Percentiles rank a stretch among this genome's conserved stretches.
These are phyloP conservation scores for Saccharomyces hybrid DNA, from an alignment of 1,139 yeast genomes.

Conservation along the genomic window DNA sequence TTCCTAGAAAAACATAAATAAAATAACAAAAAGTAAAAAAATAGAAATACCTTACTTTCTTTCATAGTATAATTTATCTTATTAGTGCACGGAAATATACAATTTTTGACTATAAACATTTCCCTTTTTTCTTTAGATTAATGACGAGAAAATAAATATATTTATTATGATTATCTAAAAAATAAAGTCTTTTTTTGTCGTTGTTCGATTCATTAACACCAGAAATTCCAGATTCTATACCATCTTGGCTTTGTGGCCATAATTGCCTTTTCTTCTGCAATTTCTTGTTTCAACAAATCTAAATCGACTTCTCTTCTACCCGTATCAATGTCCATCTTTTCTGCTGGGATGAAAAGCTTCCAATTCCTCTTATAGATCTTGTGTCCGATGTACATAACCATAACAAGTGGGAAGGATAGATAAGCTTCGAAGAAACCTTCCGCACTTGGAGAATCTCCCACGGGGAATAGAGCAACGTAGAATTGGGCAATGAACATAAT, in stretches of 20 bases:
- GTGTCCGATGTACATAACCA: conserved; percentile 50
- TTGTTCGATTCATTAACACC: conserved; percentile 38
- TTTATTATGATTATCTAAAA: not conserved
- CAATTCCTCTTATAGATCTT: conserved; percentile 52
- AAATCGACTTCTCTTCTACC: conserved; percentile 69
- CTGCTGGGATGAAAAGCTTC: conserved; percentile 42
- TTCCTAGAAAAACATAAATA: too few relatives aligned
- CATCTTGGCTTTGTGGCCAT: conserved; percentile 48
- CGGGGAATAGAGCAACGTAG: conserved; percentile 53
- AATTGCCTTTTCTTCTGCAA: conserved; percentile 55
- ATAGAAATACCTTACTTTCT: too few relatives aligned
- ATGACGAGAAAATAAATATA: not conserved
- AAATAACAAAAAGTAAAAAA: too few relatives aligned
- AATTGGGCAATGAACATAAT: conserved; percentile 52
- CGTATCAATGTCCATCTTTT: conserved; percentile 58
- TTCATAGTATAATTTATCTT: too few relatives aligned
- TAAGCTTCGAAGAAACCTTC: conserved; percentile 52
- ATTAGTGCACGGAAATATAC: not conserved
- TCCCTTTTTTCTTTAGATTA: not conserved
- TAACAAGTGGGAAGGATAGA: conserved; percentile 55
- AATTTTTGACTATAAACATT: not conserved
- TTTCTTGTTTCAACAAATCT: conserved; percentile 59
- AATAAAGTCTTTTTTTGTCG: not conserved
- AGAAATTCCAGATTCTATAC: conserved; percentile 46
- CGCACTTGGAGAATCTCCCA: conserved; percentile 47